A percentile compares a stretch with the other conserved stretches of the same genome.
phyloP scores from a whole-genome alignment of 2,329 filamentous ascomycete genomes.

The Ceratocystis cubensis region DNA sequence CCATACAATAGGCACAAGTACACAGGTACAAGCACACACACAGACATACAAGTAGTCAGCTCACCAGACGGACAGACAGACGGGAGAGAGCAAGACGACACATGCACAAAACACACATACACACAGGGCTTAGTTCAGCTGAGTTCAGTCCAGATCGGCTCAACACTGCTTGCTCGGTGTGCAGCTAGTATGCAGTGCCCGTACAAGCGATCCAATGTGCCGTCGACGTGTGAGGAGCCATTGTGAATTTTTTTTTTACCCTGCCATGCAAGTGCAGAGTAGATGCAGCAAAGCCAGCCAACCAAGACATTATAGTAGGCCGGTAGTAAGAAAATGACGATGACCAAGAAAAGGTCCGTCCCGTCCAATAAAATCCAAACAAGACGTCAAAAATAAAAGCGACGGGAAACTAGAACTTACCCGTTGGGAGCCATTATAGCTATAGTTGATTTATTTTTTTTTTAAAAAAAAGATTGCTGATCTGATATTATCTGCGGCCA shows the following conservation, averaged over 20 bases:
- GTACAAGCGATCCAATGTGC: background rate
- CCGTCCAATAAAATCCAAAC: background rate
- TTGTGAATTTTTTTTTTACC: background rate
- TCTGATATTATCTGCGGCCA: background rate
- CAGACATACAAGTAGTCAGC: background rate
- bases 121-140: background rate
- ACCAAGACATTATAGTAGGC: background rate
- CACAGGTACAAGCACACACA: background rate
- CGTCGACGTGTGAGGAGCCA: background rate
- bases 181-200: background rate
- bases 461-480: no score
- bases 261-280: slow-evolving; percentile 1
- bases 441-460: background rate
- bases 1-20: no score
- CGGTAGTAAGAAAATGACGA: background rate
- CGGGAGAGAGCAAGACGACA: background rate
- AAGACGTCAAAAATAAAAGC: background rate
- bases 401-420: slow-evolving; percentile 5
- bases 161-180: background rate
- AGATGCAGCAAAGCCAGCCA: background rate
- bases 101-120: background rate
- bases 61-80: background rate
- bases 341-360: no score
- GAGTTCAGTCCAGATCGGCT: no score
- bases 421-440: slow-evolving; percentile 13